These are phyloP conservation scores for Alternaria rosae DNA, from an alignment of 2,329 filamentous ascomycete species.

Conservation along the genomic window DNA sequence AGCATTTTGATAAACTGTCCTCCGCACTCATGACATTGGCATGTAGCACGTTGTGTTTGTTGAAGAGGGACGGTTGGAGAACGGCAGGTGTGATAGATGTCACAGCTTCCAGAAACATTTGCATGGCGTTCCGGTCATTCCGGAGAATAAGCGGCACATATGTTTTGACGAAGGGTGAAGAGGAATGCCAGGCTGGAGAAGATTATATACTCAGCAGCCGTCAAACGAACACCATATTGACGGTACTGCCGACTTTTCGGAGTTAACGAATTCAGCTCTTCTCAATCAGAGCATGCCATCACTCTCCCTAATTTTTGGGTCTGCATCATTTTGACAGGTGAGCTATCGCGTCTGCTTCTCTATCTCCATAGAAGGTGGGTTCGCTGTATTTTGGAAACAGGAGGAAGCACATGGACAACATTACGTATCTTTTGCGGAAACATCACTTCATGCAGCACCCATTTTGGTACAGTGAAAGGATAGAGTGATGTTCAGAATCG, in stretches of 20 bases:
- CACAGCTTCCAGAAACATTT: rapidly evolving
- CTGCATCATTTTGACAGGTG: neutral
- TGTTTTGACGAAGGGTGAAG: neutral
- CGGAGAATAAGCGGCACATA: neutral
- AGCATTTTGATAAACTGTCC: neutral
- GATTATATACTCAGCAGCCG: neutral
- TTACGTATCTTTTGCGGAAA: neutral
- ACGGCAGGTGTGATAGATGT: rapidly evolving
- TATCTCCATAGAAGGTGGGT: neutral
- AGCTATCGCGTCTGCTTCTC: neutral
- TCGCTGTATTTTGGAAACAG: neutral
- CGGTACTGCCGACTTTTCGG: too few relatives aligned
- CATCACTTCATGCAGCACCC: too few relatives aligned
- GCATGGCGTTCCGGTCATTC: too few relatives aligned
- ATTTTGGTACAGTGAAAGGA: neutral
- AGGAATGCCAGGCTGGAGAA: neutral
- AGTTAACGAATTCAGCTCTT: too few relatives aligned
- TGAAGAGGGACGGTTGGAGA: neutral
- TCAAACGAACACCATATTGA: neutral
- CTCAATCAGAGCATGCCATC: neutral
- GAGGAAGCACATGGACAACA: neutral
- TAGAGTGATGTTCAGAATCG: neutral
- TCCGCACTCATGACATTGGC: neutral
- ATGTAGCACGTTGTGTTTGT: neutral
- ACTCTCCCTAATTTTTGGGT: rapidly evolving